These are phyloP conservation scores for Smithsoniella earleae DNA, from an alignment of 163 green algal species.

Conservation along the genomic window DNA sequence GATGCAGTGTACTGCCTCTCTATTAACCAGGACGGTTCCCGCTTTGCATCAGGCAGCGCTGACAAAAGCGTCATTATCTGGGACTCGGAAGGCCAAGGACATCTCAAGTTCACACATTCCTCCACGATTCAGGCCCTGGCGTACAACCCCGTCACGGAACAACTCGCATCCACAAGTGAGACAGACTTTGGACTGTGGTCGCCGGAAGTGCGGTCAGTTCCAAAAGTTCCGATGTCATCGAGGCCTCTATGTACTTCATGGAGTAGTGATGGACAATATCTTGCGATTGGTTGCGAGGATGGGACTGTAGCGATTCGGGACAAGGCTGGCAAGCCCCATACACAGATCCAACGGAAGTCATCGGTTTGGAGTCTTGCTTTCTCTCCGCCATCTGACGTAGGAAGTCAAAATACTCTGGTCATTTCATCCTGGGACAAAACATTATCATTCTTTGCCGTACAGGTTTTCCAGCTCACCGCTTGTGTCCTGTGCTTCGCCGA, in stretches of 20 bases:
- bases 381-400: conserved; percentile 31
- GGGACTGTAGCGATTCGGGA: conserved; percentile 60
- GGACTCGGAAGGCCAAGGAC: conserved; percentile 67
- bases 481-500: neutral
- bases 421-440: conserved; percentile 45
- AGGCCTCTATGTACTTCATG: conserved; percentile 59
- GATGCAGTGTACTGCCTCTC: conserved; percentile 68
- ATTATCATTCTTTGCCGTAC: conserved; percentile 43
- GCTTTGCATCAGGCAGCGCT: conserved; percentile 70
- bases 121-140: conserved; percentile 64
- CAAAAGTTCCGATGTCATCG: conserved; percentile 57
- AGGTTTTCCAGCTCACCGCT: conserved; percentile 26
- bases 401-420: conserved; percentile 29
- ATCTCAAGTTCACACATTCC: conserved; percentile 76
- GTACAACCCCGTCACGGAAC: conserved; percentile 71
- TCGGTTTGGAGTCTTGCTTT: conserved; percentile 42
- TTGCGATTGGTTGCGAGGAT: conserved; percentile 66
- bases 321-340: conserved; percentile 49
- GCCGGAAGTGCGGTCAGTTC: conserved; percentile 70
- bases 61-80: conserved; percentile 84
- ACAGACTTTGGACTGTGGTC: conserved; percentile 74
- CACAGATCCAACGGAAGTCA: conserved; percentile 36
- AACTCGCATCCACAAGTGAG: conserved; percentile 63
- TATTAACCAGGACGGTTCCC: conserved; percentile 65
- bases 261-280: conserved; percentile 61